A percentile compares a stretch with the other conserved stretches of the same genome.
Conservation (phyloP, 169 alveolate genomes). For the Plasmodium gaboni region DNA sequence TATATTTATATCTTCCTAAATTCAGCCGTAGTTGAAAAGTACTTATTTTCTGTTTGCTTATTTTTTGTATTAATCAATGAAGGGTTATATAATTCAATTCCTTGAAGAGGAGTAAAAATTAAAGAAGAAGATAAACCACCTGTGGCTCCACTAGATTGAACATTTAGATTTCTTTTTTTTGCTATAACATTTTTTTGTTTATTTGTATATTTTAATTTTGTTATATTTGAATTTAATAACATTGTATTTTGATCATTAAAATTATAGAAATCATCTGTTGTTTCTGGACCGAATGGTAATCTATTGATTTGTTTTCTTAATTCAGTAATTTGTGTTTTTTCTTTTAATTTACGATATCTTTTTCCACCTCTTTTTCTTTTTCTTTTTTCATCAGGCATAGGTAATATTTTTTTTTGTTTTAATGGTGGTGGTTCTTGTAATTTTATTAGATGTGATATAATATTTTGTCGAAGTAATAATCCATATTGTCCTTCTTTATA, state of each 20-base stretch:
- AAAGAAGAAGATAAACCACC: constrained; percentile 87
- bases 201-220: constrained; percentile 54
- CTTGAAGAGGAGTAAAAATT: constrained; percentile 88
- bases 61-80: constrained; percentile 7
- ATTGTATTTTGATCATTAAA: constrained; percentile 61
- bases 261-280: constrained; percentile 86
- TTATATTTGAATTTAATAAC: constrained; percentile 50
- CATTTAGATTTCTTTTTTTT: constrained; percentile 19
- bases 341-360: constrained; percentile 89
- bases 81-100: constrained; percentile 63
- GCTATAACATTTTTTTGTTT: constrained; percentile 53
- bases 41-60: constrained; percentile 40
- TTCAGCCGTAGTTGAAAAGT: constrained; percentile 55
- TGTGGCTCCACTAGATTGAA: constrained; percentile 71
- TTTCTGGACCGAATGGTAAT: constrained; percentile 89
- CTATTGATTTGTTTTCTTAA: constrained; percentile 88
- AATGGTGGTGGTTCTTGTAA: constrained; percentile 72
- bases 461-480: constrained; percentile 78
- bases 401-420: constrained; percentile 88
- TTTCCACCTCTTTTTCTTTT: constrained; percentile 90
- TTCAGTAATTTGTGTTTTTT: constrained; percentile 88
- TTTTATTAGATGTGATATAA: constrained; percentile 57
- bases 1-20: constrained; percentile 50
- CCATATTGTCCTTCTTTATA: constrained; percentile 82
- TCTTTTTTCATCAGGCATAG: constrained; percentile 90